Evolutionary conservation across 352 stramenopile genomes (phyloP), one percentile per base, ranked within the genome.

Genomic region (Hyaloperonospora brassicae): DNA sequence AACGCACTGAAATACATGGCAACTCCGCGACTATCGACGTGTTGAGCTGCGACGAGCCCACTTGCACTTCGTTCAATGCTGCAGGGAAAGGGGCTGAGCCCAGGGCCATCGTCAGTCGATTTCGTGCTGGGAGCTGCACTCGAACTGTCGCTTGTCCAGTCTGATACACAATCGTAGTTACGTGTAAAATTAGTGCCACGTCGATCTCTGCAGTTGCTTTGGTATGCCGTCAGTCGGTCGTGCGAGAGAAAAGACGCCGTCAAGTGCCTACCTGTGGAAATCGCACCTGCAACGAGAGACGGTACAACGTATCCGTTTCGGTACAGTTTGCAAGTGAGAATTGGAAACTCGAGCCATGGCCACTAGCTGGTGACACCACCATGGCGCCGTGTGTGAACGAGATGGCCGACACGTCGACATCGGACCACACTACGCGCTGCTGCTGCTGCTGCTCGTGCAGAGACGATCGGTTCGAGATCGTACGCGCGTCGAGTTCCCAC

Each of bases 1-100:
- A n/a, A 44, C 41, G 27, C 17, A 80, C 72, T 59, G 49, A 40
- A 9, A 66, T 30, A 24, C 73, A 83, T 12, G 73, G 73, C n/a
- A 84, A 36, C 46, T 73, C 48, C 0, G 50, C 68, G 21, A 72
- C 35, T 6, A 76, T 14, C 10, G 61, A 73, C 27, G 68, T 64
- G 42, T 70, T 73, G 8, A 34, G 27, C 48, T 58, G 62, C 23
- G 55, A 67, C 21, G 59, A 79, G 10, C 44, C 44, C 9, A 76
- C 14, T 38, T 62, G 53, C 0, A 76, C 30, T 22, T 62, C 58
- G 49, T 64, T 67, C 9, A 14, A 54, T 9, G 48, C 51, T 34
- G 52, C 38, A 27, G 52, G 25, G 40, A 11, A 36, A 39, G 39
- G 25, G n/a, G 50, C 9, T 0, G 73, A 52, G 12, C 50, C 62